phyloP scores from a whole-genome alignment of 352 stramenopile species.

The Pythium brachiatum region DNA sequence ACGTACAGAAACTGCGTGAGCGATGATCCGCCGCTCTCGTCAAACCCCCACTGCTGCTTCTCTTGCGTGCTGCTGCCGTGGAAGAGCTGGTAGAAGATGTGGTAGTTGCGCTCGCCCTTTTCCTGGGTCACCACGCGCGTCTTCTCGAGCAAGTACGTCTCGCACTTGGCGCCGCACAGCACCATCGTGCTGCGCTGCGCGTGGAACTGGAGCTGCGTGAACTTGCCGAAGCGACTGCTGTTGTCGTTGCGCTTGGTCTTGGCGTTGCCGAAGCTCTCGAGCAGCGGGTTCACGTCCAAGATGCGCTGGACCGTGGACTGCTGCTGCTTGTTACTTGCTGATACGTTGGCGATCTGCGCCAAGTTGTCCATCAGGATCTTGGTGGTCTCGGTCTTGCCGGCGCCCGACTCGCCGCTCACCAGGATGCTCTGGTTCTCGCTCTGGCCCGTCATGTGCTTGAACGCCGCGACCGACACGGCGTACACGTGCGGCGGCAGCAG shows the following conservation, averaged over 20 bases:
- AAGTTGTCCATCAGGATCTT: constrained; percentile 58
- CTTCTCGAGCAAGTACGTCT: constrained; percentile 87
- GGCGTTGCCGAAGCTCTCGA: constrained; percentile 98
- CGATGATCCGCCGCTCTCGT: constrained; percentile 15
- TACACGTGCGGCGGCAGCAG: constrained; percentile 72
- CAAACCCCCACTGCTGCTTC: constrained; percentile 42
- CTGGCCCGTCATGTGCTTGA: constrained; percentile 55
- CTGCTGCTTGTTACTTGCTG: constrained; percentile 4
- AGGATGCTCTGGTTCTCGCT: constrained; percentile 82
- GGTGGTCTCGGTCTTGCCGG: not conserved
- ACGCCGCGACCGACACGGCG: constrained; percentile 64
- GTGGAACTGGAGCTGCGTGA: constrained; percentile 84
- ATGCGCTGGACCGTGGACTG: constrained; percentile 88
- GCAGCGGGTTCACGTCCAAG: constrained; percentile 95
- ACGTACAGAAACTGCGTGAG: constrained; percentile 52
- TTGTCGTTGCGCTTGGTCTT: constrained; percentile 98
- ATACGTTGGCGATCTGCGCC: constrained; percentile 56
- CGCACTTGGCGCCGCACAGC: constrained; percentile 87
- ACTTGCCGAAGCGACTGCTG: constrained; percentile 71
- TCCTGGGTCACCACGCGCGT: not conserved
- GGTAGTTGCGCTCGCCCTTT: constrained; percentile 50
- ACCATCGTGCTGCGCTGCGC: constrained; percentile 43
- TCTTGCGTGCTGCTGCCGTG: constrained; percentile 41
- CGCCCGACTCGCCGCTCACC: constrained; percentile 14
- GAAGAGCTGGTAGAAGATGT: constrained; percentile 95